phyloP scores from a whole-genome alignment of 257 asterid genomes.

The Marsdenia floribunda region DNA sequence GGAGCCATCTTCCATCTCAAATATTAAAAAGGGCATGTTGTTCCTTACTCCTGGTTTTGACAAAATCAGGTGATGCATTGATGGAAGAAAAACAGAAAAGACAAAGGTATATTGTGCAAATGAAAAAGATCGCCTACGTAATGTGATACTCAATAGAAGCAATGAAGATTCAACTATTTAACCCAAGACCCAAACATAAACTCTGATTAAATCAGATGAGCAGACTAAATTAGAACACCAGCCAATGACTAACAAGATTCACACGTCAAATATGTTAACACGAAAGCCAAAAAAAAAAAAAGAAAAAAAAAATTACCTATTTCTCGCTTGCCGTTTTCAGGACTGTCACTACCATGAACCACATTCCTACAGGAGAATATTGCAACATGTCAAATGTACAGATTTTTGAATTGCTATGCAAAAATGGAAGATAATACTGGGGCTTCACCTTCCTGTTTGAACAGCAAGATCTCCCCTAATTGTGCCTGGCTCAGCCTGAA shows the following conservation, averaged over 20 bases:
- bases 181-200: too few species aligned
- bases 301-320: slow-evolving; percentile 49
- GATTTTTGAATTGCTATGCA: slow-evolving; percentile 3
- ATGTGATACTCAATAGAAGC: not conserved
- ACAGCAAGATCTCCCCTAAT: slow-evolving; percentile 96
- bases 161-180: not conserved
- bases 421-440: slow-evolving; percentile 1
- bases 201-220: too few species aligned
- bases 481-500: slow-evolving; percentile 93
- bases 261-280: too few species aligned
- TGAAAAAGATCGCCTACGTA: not conserved
- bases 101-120: not conserved
- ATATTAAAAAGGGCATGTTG: not conserved
- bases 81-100: not conserved
- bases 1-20: not conserved
- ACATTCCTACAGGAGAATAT: slow-evolving; percentile 60
- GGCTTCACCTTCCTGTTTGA: slow-evolving; percentile 83
- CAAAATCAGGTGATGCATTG: not conserved
- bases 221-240: too few species aligned
- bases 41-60: not conserved
- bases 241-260: too few species aligned
- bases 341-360: slow-evolving; percentile 95
- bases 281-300: too few species aligned
- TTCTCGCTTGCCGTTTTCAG: slow-evolving; percentile 83
- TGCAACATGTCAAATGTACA: slow-evolving; percentile 4